Evolutionary conservation across 148 eudicot genomes (phyloP).

Genomic region (Diospyros lotus): DNA sequence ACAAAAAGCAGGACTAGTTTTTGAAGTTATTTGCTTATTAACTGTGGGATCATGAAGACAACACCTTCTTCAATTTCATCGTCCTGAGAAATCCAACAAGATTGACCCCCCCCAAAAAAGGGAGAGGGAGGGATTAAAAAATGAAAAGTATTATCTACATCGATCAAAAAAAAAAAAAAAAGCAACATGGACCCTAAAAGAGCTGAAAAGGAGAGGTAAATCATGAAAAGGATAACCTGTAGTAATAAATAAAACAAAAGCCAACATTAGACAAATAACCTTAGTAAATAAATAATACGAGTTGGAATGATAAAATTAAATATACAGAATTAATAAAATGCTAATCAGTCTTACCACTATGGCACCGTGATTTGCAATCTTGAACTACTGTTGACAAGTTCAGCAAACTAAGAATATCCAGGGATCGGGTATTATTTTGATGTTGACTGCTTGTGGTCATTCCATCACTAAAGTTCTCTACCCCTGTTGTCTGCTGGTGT

Average conservation of each 20-base stretch:
- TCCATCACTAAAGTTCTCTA: constrained; percentile 40
- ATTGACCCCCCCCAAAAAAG: not conserved
- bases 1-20: not conserved
- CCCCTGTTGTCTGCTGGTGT: constrained; percentile 31
- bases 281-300: not conserved
- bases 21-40: not conserved
- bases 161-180: no score
- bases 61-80: not conserved
- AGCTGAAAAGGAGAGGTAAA: not conserved
- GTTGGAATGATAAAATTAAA: not conserved
- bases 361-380: constrained; percentile 28
- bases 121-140: not conserved
- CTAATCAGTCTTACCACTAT: constrained; percentile 29
- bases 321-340: not conserved
- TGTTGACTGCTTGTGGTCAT: constrained; percentile 21
- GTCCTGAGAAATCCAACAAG: not conserved
- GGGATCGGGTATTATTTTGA: constrained; percentile 43
- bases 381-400: constrained; percentile 42
- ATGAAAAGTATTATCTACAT: no score
- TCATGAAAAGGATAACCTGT: not conserved
- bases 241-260: not conserved
- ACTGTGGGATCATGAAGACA: not conserved
- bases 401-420: constrained; percentile 70
- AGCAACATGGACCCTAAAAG: no score
- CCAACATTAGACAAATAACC: not conserved